phyloP scores from a whole-genome alignment of 805 yeast species.

The Kodamaea kaohsiungensis region DNA sequence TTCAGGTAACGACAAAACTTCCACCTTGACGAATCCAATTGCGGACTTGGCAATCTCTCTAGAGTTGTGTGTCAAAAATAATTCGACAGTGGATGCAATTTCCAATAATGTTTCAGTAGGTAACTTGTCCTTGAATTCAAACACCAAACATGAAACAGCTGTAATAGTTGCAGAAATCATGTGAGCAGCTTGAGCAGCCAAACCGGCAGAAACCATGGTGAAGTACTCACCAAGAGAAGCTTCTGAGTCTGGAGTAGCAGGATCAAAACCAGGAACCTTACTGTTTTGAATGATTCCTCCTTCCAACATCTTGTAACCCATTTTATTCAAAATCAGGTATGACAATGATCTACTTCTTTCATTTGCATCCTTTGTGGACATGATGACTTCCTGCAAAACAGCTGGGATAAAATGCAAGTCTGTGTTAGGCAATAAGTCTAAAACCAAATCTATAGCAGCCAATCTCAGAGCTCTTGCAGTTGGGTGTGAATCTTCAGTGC shows the following conservation, averaged over 20 bases:
- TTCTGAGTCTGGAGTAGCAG: conserved; percentile 57
- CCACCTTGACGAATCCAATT: conserved; percentile 91
- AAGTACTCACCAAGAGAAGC: conserved; percentile 81
- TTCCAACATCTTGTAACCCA: conserved; percentile 75
- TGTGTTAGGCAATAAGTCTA: conserved; percentile 60
- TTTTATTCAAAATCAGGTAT: conserved; percentile 68
- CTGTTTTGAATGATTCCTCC: conserved; percentile 70
- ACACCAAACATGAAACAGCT: conserved; percentile 81
- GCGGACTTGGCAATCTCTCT: conserved; percentile 94
- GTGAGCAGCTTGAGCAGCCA: conserved; percentile 90
- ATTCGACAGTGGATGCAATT: conserved; percentile 80
- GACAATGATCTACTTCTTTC: conserved; percentile 88
- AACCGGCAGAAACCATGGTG: conserved; percentile 93
- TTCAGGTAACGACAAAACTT: conserved; percentile 78
- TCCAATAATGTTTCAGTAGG: conserved; percentile 65
- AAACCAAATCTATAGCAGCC: conserved; percentile 59
- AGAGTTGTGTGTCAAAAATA: conserved; percentile 86
- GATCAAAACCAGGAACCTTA: conserved; percentile 65
- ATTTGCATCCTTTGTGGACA: conserved; percentile 88
- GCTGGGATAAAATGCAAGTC: conserved; percentile 79
- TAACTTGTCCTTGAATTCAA: conserved; percentile 75
- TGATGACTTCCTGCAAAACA: conserved; percentile 80
- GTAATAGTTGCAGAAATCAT: conserved; percentile 95
- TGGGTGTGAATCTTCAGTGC: conserved; percentile 58
- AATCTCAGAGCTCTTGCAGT: conserved; percentile 84